These are phyloP conservation scores for Fusarium illudens DNA, from an alignment of 2,329 filamentous ascomycete genomes.

Conservation along the genomic window DNA sequence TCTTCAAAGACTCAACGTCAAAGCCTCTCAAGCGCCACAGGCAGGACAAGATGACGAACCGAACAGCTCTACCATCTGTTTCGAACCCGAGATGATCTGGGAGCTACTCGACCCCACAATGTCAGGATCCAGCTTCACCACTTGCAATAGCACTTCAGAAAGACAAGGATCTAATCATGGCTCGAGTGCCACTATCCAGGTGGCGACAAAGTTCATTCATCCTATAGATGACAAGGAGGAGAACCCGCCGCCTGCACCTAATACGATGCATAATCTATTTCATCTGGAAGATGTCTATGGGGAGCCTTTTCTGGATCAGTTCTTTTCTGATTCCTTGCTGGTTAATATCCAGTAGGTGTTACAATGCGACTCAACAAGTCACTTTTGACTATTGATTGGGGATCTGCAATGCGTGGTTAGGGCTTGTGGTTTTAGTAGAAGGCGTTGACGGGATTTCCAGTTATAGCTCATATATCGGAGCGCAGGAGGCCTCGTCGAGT, in stretches of 20 bases:
- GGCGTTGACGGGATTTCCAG: too few relatives aligned
- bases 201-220: constrained; percentile 38
- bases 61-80: constrained; percentile 15
- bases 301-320: constrained; percentile 34
- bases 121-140: neutral
- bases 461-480: too few relatives aligned
- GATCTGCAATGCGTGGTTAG: too few relatives aligned
- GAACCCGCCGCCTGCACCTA: neutral
- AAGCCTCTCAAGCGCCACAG: constrained; percentile 12
- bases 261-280: constrained; percentile 9
- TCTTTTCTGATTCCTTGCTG: constrained; percentile 35
- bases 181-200: constrained; percentile 32
- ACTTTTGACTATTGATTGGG: too few relatives aligned
- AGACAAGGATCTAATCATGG: neutral
- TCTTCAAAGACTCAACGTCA: constrained; percentile 22
- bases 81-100: constrained; percentile 38
- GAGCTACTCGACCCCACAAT: constrained; percentile 30
- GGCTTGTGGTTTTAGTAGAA: too few relatives aligned
- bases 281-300: constrained; percentile 29
- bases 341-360: constrained; percentile 18
- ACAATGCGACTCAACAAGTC: too few relatives aligned
- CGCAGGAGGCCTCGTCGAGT: too few relatives aligned
- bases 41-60: neutral
- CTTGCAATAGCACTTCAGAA: neutral
- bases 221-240: constrained; percentile 17